Evolutionary conservation across 331 rosid genomes (phyloP).

Genomic region (Stylosanthes scabra): DNA sequence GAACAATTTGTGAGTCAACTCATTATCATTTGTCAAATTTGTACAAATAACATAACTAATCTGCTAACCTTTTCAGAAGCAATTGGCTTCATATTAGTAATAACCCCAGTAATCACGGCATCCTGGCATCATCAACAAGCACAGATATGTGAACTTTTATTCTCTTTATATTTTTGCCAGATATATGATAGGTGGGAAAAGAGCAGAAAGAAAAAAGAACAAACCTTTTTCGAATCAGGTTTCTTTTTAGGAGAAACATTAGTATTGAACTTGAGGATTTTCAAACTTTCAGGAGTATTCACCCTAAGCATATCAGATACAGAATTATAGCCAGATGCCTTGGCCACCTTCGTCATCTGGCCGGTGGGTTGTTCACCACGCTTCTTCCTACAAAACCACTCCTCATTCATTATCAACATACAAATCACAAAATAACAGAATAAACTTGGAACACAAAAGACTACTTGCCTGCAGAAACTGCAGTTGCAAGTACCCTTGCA

Average conservation of each 20-base stretch:
- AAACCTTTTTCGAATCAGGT: slow-evolving; percentile 44
- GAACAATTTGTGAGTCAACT: too few species aligned
- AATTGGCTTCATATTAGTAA: slow-evolving; percentile 32
- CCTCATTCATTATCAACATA: slow-evolving; percentile 29
- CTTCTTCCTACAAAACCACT: slow-evolving; percentile 61
- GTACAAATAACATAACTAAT: neutral
- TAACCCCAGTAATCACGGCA: slow-evolving; percentile 21
- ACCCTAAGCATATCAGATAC: slow-evolving; percentile 66
- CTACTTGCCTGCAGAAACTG: slow-evolving; percentile 77
- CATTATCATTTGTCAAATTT: too few species aligned
- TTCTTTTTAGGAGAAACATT: slow-evolving; percentile 38
- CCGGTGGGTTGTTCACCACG: slow-evolving; percentile 83
- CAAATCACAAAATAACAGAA: neutral
- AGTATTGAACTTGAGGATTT: slow-evolving; percentile 7
- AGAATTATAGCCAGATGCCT: slow-evolving; percentile 67
- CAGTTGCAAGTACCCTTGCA: slow-evolving; percentile 85
- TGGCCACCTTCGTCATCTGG: slow-evolving; percentile 51
- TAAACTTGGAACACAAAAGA: neutral
- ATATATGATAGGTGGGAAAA: neutral
- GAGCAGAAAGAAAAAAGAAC: slow-evolving; percentile 7
- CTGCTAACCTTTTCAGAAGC: slow-evolving; percentile 41
- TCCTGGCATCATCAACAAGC: slow-evolving; percentile 27
- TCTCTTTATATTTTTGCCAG: neutral
- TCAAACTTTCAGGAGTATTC: slow-evolving; percentile 38
- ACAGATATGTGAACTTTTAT: neutral